These are phyloP conservation scores for Pyronema domesticum DNA, from an alignment of 495 filamentous ascomycete genomes.

Conservation along the genomic window DNA sequence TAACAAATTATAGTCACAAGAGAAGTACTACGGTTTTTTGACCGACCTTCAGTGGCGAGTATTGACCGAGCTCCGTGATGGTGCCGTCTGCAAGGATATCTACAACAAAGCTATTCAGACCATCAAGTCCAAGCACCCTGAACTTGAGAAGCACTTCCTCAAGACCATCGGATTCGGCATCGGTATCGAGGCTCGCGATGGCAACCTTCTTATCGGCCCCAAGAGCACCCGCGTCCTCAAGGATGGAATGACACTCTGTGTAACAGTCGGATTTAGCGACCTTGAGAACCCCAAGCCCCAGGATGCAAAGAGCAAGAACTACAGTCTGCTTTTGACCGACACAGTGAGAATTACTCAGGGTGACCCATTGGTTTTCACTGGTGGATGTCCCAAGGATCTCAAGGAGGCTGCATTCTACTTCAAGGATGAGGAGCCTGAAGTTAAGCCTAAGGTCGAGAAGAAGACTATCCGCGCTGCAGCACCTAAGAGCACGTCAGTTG, in stretches of 20 bases:
- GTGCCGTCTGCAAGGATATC: conserved; percentile 70
- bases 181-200: conserved; percentile 76
- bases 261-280: conserved; percentile 76
- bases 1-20: conserved; percentile 38
- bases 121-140: conserved; percentile 74
- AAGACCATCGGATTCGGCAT: conserved; percentile 82
- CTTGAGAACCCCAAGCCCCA: conserved; percentile 65
- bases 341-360: conserved; percentile 70
- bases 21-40: conserved; percentile 88
- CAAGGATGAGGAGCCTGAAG: conserved; percentile 66
- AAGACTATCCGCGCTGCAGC: conserved; percentile 55
- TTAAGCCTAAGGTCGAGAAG: conserved; percentile 60
- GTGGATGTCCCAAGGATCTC: conserved; percentile 71
- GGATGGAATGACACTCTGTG: conserved; percentile 89
- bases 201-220: conserved; percentile 59
- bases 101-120: conserved; percentile 69
- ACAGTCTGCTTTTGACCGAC: conserved; percentile 78
- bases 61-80: conserved; percentile 79
- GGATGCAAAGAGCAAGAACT: conserved; percentile 69
- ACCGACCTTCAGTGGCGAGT: conserved; percentile 64
- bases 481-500: conserved; percentile 62
- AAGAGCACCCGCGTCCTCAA: conserved; percentile 70
- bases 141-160: conserved; percentile 79
- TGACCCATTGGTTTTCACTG: conserved; percentile 77
- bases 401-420: conserved; percentile 95